Conservation (phyloP, 2,329 filamentous ascomycete species). For the Aspergillus felis region DNA sequence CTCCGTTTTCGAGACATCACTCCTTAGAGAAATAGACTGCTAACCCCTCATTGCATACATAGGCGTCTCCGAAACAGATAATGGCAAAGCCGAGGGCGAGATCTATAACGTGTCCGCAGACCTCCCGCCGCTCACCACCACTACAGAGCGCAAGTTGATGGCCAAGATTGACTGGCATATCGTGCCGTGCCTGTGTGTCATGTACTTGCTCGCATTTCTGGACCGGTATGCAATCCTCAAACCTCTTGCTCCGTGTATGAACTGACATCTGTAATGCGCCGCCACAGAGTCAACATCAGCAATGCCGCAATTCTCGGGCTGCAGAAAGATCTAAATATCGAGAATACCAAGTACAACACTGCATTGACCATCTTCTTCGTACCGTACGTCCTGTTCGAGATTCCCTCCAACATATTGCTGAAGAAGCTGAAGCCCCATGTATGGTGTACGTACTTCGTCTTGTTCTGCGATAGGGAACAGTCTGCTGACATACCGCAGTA, state of each 20-base stretch:
- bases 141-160: conserved; percentile 60
- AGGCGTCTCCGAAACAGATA: conserved; percentile 3
- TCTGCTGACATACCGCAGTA: conserved; percentile 37
- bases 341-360: conserved; percentile 63
- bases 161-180: conserved; percentile 67
- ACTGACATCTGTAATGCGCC: not conserved
- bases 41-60: not conserved
- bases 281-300: conserved; percentile 66
- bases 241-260: not conserved
- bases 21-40: not conserved
- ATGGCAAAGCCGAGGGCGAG: conserved; percentile 21
- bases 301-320: conserved; percentile 70
- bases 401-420: conserved; percentile 68
- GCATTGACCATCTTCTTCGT: conserved; percentile 78
- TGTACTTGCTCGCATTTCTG: conserved; percentile 68
- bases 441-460: conserved; percentile 49
- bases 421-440: conserved; percentile 64
- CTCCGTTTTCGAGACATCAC: not conserved
- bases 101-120: conserved; percentile 14
- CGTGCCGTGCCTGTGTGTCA: conserved; percentile 67
- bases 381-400: conserved; percentile 63
- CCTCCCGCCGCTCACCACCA: conserved; percentile 31
- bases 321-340: conserved; percentile 58
- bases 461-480: not conserved
- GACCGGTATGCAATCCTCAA: conserved; percentile 39